Conservation (phyloP, 345 rosid species). For the Dovyalis caffra region DNA sequence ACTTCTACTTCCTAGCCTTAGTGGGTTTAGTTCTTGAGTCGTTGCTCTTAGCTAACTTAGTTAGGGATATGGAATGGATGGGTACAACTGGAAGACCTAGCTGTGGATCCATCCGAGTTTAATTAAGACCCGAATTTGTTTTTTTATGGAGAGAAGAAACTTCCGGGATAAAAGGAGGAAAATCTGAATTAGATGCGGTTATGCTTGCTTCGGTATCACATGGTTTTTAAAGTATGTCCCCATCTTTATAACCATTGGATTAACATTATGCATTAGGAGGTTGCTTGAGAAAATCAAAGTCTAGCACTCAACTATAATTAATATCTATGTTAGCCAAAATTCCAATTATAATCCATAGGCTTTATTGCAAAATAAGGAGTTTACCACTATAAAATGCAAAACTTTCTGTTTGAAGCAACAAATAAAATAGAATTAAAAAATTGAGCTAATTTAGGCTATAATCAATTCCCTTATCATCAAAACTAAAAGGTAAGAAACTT, state of each 20-base stretch:
- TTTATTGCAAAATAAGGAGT: background rate
- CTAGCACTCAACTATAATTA: background rate
- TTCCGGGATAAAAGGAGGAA: slow-evolving; percentile 41
- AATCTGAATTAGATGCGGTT: too few relatives aligned
- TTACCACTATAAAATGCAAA: background rate
- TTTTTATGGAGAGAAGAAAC: slow-evolving; percentile 31
- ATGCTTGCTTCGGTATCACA: slow-evolving; percentile 41
- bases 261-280: slow-evolving; percentile 4
- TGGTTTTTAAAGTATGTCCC: slow-evolving; percentile 39
- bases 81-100: slow-evolving; percentile 36
- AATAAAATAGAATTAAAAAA: background rate
- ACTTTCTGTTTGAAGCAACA: background rate
- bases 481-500: background rate
- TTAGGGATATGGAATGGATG: slow-evolving; percentile 26
- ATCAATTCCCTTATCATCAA: background rate
- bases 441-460: background rate
- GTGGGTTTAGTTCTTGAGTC: slow-evolving; percentile 17
- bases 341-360: background rate
- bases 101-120: slow-evolving; percentile 25
- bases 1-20: slow-evolving; percentile 35
- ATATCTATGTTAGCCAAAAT: background rate
- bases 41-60: slow-evolving; percentile 21
- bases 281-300: background rate
- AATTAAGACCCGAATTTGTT: slow-evolving; percentile 26
- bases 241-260: slow-evolving; percentile 37